A percentile compares a stretch with the other conserved stretches of the same genome.
Evolutionary conservation across 2,329 filamentous ascomycete species (phyloP).

Genomic region (Pseudonectria foliicola): DNA sequence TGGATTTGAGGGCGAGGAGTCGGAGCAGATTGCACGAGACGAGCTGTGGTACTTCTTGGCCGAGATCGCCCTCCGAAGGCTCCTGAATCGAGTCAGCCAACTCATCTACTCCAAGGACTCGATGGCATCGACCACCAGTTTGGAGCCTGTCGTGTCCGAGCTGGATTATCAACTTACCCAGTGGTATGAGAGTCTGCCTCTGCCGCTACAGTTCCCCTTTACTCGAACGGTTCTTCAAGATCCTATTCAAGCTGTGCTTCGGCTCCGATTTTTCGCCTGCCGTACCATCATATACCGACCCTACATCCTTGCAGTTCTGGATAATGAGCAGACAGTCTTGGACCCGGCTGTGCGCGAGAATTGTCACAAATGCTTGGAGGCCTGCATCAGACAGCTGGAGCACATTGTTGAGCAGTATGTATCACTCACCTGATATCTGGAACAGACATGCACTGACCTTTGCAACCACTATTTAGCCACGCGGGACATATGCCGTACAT

Average conservation of each 20-base stretch:
- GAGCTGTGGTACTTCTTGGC: constrained; percentile 83
- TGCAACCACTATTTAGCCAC: constrained; percentile 44
- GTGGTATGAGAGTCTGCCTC: constrained; percentile 75
- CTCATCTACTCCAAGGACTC: constrained; percentile 72
- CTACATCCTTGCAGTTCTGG: constrained; percentile 72
- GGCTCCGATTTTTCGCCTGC: constrained; percentile 76
- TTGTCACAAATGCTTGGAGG: constrained; percentile 75
- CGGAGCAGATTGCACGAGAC: constrained; percentile 59
- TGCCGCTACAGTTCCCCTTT: constrained; percentile 71
- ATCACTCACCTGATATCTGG: neutral
- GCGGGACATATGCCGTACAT: constrained; percentile 79
- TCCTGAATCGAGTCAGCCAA: constrained; percentile 73
- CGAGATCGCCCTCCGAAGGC: constrained; percentile 69
- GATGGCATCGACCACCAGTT: constrained; percentile 61
- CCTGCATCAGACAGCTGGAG: constrained; percentile 71
- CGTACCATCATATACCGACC: constrained; percentile 81
- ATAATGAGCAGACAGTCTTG: constrained; percentile 65
- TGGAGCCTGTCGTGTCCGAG: constrained; percentile 72
- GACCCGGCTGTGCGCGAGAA: constrained; percentile 69
- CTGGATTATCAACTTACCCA: constrained; percentile 76
- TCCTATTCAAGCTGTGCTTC: constrained; percentile 70
- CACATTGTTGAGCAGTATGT: constrained; percentile 70
- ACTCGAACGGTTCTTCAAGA: constrained; percentile 59
- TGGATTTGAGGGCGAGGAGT: constrained; percentile 66
- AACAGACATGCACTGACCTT: constrained; percentile 9